Conservation (phyloP, 805 yeast species). For the Yamadazyma kitorensis region DNA sequence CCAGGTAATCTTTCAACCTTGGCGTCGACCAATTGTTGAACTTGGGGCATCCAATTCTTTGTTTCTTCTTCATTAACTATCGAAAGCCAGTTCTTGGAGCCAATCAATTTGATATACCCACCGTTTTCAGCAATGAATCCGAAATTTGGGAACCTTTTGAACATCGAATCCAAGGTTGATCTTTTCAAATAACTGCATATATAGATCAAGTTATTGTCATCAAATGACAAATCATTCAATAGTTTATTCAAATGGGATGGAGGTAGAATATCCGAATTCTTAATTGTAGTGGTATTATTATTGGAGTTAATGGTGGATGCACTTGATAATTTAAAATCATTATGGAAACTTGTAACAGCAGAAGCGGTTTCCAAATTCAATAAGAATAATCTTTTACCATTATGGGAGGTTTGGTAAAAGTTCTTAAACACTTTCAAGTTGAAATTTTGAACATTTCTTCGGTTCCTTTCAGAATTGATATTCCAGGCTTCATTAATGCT, state of each 20-base stretch:
- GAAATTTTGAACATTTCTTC: conserved; percentile 27
- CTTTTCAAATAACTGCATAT: conserved; percentile 65
- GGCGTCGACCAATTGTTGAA: conserved; percentile 52
- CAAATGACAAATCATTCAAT: conserved; percentile 55
- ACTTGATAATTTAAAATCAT: conserved; percentile 1
- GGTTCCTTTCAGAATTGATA: conserved; percentile 25
- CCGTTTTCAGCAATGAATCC: conserved; percentile 93
- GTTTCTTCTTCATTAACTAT: conserved; percentile 51
- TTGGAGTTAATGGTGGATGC: conserved; percentile 1
- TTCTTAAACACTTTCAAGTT: conserved; percentile 29
- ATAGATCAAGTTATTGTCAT: conserved; percentile 65
- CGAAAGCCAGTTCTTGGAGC: conserved; percentile 56
- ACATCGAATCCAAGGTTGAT: conserved; percentile 62
- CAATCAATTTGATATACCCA: conserved; percentile 62
- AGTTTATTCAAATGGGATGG: conserved; percentile 57
- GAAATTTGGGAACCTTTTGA: conserved; percentile 61
- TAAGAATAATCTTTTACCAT: conserved; percentile 38
- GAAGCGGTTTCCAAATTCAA: conserved; percentile 24
- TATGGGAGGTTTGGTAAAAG: conserved; percentile 22
- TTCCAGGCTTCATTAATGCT: conserved; percentile 48
- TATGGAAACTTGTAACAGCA: conserved; percentile 14
- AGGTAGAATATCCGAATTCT: conserved; percentile 42
- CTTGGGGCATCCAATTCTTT: conserved; percentile 56
- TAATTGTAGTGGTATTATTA: conserved; percentile 11
- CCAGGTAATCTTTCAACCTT: conserved; percentile 80